Base-by-base conservation (phyloP, 768 basidiomycete species). In the Kondoa subrosea region DNA sequence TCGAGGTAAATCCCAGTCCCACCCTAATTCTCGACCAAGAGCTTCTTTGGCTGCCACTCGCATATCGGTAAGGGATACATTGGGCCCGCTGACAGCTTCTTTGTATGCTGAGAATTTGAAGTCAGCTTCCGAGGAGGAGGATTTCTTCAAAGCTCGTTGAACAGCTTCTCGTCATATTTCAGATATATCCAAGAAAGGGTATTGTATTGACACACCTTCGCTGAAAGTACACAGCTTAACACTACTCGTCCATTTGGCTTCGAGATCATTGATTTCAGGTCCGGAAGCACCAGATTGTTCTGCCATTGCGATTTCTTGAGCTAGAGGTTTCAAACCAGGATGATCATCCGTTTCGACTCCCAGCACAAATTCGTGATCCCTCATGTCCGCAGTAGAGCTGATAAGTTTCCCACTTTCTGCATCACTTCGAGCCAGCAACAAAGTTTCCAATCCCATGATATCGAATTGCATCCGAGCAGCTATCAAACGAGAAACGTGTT, bases 381-480 rank as follows among this genome's bases (percentile, higher is more conserved):
- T 80, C 60, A 83, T 77, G 75, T 95, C 92, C 32, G 93, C 81
- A 63, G 85, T 89, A 27, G 87, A 87, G 3, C 87, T 87, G 67
- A 96, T 81, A 34, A 93, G 83, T 76, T 85, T 87, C 57, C 83
- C 89, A 21, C 86, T 87, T 77, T 93, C 89, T 26, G 91, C 85
- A 76, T 96, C 92, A 0, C 91, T 92, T 63, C 92, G 85, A 14
- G 91, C 91, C 69, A 96, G 89, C 70, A 91, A 78, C 56, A 91
- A 82, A 85, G 89, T 88, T 2, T 88, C 87, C 67, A 85, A 86
- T 75, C 88, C 87, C 74, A 95, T 81, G 68, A 96, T 80, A 77
- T 96, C 92, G 68, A 90, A 82, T 79, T 93, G 90, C 80, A 92
- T 89, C 25, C 91, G 85, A 31, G 89, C 82, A 14, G 91, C 84